phyloP scores from a whole-genome alignment of 352 stramenopile species.

The Phytophthora pistaciae region DNA sequence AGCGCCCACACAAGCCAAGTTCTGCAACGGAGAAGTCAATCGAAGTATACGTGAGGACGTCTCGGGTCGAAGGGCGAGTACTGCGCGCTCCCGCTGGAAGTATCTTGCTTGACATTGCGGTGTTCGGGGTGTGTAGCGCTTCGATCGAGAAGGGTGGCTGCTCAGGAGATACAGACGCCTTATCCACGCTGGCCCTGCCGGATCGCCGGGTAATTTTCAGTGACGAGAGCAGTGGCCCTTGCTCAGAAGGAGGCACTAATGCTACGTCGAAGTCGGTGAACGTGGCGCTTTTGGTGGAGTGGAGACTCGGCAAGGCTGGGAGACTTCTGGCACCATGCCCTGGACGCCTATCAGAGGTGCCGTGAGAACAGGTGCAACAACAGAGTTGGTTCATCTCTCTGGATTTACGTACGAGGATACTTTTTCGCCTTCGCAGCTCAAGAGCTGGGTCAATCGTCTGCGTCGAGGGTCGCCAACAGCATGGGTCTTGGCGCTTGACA shows the following conservation, averaged over 20 bases:
- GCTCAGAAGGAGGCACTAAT: constrained; percentile 9
- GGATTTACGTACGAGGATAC: constrained; percentile 26
- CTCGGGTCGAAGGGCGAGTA: constrained; percentile 13
- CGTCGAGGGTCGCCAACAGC: constrained; percentile 19
- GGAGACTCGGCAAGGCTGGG: constrained; percentile 29
- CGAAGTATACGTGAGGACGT: constrained; percentile 4
- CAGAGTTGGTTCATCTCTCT: constrained; percentile 1
- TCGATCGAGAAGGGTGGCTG: neutral
- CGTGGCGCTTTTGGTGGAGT: constrained; percentile 33
- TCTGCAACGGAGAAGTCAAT: neutral
- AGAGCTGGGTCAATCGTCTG: constrained; percentile 32
- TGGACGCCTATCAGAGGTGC: constrained; percentile 5
- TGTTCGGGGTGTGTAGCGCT: neutral
- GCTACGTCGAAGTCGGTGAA: constrained; percentile 10
- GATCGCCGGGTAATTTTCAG: constrained; percentile 31
- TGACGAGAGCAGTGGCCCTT: constrained; percentile 41
- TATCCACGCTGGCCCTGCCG: neutral
- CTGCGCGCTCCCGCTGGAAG: neutral
- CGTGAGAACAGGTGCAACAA: neutral
- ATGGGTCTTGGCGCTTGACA: neutral
- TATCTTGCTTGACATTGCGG: constrained; percentile 6
- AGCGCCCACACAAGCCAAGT: neutral
- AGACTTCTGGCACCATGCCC: constrained; percentile 42
- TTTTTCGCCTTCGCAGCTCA: constrained; percentile 35
- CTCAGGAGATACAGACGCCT: constrained; percentile 4